These are phyloP conservation scores for Triticum turgidum DNA, from an alignment of 176 grass and related monocot species.

Conservation along the genomic window DNA sequence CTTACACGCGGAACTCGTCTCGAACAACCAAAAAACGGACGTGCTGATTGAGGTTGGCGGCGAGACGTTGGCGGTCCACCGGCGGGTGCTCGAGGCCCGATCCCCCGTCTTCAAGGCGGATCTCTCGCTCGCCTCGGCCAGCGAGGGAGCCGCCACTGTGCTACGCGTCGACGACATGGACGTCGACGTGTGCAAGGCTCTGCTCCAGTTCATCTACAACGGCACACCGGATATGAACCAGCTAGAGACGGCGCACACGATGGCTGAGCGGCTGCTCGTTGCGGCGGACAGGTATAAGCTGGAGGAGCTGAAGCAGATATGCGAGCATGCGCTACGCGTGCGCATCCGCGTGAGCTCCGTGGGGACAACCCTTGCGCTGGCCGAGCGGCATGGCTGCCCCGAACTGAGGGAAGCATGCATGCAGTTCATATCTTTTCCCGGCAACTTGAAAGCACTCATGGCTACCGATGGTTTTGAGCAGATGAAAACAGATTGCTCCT, in stretches of 20 bases:
- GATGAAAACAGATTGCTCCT: neutral
- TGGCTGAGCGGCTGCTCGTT: neutral
- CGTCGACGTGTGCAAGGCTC: neutral
- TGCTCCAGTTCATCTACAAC: neutral
- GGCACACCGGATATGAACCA: neutral
- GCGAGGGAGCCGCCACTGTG: neutral
- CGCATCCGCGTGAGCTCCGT: neutral
- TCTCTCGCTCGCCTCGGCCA: neutral
- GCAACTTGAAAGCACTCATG: neutral
- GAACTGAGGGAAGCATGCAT: neutral
- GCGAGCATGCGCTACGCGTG: neutral
- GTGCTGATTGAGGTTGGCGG: neutral
- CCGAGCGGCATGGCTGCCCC: neutral
- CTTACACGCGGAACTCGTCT: neutral
- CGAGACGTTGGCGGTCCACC: neutral
- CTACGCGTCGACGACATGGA: neutral
- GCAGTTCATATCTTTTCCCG: neutral
- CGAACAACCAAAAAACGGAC: neutral
- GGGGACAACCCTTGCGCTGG: neutral
- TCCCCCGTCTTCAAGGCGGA: neutral
- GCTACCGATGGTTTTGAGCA: neutral
- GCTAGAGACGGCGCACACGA: neutral
- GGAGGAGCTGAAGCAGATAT: neutral
- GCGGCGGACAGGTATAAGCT: neutral
- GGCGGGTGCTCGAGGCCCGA: neutral